Evolutionary conservation across 352 stramenopile species (phyloP), one percentile per base, ranked within the genome.

Genomic region (Phytophthora meadii): DNA sequence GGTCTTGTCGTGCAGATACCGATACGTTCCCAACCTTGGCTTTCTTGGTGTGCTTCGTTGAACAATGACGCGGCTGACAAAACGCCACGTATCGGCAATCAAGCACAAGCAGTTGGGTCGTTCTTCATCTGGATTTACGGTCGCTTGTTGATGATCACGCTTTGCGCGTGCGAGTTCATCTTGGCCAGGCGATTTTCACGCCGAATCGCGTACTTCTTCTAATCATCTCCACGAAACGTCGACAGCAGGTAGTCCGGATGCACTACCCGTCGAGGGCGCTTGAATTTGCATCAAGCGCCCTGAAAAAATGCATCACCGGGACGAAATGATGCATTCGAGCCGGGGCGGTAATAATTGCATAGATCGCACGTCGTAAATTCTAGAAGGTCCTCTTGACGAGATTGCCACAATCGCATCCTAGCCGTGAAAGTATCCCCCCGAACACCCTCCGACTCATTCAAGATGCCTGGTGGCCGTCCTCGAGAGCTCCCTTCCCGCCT

Each of bases 101-200:
- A 75, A 53, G 89, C 89, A 68, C 89, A 85, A 45, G 88, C 87
- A 6, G 67, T 89, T 14, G 88, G 87, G 59, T 97, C 82, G 54
- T 93, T 75, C 84, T 97, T 97, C 28, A 96, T 79, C 27, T 92
- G 78, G 30, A 96, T 82, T 61, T 90, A 77, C 59, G 54, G 68
- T 44, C 88, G 72, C 76, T 94, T 94, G 62, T 86, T 83, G 11
- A 65, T 83, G 34, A 96, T 60, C 17, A 90, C 75, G 12, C 82
- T 74, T 54, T 96, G 89, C 37, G 74, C 34, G 74, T 96, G 85
- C 42, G 72, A 68, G 73, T 95, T 94, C 79, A 93, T 90, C 37
- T 79, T 79, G 37, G 72, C 76, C 56, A 91, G 45, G 37, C 89
- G 87, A 60, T 89, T 70, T 40, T 82, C 70, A 41, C 88, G 81